These are phyloP conservation scores for Neurospora crassa DNA, from an alignment of 2,329 filamentous ascomycete genomes.

Conservation along the genomic window DNA sequence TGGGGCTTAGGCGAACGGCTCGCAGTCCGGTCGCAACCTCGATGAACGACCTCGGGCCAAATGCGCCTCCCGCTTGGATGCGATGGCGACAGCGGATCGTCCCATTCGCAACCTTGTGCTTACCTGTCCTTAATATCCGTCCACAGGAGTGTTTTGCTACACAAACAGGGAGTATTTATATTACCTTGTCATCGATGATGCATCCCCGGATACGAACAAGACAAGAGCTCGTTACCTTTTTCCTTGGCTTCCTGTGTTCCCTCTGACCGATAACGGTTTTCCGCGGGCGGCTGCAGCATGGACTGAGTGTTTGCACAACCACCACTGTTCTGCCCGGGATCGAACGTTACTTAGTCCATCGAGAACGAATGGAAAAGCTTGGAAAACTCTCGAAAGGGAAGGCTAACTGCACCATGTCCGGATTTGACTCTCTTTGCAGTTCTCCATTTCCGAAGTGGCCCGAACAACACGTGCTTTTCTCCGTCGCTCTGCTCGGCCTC, in stretches of 20 bases:
- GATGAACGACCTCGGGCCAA: background rate
- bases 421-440: background rate
- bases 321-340: background rate
- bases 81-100: background rate
- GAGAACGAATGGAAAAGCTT: background rate
- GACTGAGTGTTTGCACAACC: background rate
- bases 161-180: background rate
- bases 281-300: background rate
- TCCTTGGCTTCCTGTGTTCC: background rate
- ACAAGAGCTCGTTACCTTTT: background rate
- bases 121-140: background rate
- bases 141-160: background rate
- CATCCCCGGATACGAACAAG: background rate
- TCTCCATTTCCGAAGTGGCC: background rate
- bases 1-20: background rate
- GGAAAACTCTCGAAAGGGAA: background rate
- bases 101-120: background rate
- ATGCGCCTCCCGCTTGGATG: background rate
- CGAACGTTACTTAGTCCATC: background rate
- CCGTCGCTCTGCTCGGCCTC: background rate
- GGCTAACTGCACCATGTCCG: background rate
- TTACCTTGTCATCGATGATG: background rate
- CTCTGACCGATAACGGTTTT: background rate
- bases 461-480: background rate
- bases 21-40: background rate